A percentile compares a stretch with the other conserved stretches of the same genome.
These are phyloP conservation scores for Neonectria faginata DNA, from an alignment of 2,329 filamentous ascomycete species.

Conservation along the genomic window DNA sequence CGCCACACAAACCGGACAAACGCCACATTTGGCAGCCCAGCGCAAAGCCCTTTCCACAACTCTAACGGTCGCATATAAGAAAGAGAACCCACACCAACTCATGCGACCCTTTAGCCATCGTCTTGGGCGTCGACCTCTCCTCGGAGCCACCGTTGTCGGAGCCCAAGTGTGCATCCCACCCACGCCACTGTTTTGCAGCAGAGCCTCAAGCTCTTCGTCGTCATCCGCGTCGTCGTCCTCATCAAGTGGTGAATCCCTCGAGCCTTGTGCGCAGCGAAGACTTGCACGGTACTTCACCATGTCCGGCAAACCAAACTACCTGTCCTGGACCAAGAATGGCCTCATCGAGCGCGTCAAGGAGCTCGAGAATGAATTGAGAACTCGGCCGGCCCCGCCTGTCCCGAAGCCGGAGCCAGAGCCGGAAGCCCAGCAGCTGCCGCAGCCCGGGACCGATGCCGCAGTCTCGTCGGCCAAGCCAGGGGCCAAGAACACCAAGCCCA, in stretches of 20 bases:
- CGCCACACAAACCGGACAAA: conserved; percentile 31
- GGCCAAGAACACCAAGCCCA: conserved; percentile 50
- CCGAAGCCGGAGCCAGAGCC: conserved; percentile 42
- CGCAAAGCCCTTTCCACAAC: conserved; percentile 39
- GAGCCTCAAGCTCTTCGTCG: conserved; percentile 23
- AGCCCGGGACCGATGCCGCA: conserved; percentile 18
- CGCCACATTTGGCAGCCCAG: conserved; percentile 38
- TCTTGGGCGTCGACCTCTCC: conserved; percentile 44
- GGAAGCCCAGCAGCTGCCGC: conserved; percentile 17
- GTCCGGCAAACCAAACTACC: conserved; percentile 62
- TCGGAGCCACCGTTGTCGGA: conserved; percentile 35
- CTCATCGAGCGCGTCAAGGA: conserved; percentile 75
- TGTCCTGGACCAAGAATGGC: conserved; percentile 74
- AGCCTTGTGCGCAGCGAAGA: conserved; percentile 30
- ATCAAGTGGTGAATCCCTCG: conserved; percentile 41
- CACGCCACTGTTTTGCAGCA: neutral
- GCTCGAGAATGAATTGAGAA: conserved; percentile 74
- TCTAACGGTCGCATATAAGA: conserved; percentile 40
- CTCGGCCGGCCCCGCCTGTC: conserved; percentile 49
- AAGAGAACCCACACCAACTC: conserved; percentile 43
- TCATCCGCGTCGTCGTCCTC: conserved; percentile 23
- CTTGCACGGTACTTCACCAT: conserved; percentile 44
- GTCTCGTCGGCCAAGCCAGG: conserved; percentile 11
- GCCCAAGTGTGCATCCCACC: conserved; percentile 25
- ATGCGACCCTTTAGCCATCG: conserved; percentile 45